Conservation (phyloP, 228 moss, liverwort and hornwort genomes). For the Sphagnum fallax region DNA sequence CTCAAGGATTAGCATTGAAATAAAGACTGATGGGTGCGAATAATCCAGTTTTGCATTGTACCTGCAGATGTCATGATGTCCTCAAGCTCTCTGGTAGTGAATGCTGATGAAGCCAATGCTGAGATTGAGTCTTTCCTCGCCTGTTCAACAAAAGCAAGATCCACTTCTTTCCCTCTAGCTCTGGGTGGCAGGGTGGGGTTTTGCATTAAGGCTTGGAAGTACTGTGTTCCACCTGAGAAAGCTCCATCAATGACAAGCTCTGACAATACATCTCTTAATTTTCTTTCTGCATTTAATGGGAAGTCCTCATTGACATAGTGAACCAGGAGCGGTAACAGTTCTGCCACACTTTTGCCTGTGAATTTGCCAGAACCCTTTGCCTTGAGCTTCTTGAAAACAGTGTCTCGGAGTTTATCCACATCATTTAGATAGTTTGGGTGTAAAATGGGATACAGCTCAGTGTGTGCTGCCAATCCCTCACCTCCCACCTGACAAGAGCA, state of each 20-base stretch:
- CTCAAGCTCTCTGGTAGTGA: conserved; percentile 71
- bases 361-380: conserved; percentile 54
- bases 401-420: conserved; percentile 41
- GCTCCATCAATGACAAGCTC: conserved; percentile 93
- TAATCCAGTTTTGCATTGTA: conserved; percentile 5
- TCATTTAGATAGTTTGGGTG: conserved; percentile 83
- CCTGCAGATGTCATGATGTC: conserved; percentile 67
- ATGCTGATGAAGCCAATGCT: conserved; percentile 63
- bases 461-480: conserved; percentile 69
- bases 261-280: conserved; percentile 75
- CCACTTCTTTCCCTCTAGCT: conserved; percentile 65
- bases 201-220: conserved; percentile 88
- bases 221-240: conserved; percentile 87
- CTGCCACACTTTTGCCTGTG: conserved; percentile 67
- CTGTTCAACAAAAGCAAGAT: conserved; percentile 57
- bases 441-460: conserved; percentile 70
- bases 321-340: conserved; percentile 75
- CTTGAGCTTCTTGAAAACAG: conserved; percentile 64
- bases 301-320: conserved; percentile 95
- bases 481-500: conserved; percentile 53
- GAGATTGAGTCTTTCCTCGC: conserved; percentile 52
- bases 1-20: too few relatives aligned
- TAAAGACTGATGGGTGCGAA: too few relatives aligned
- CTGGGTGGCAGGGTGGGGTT: conserved; percentile 48
- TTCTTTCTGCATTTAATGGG: conserved; percentile 84